Evolutionary conservation across 768 basidiomycete genomes (phyloP).

Genomic region (Clavaria fumosa): DNA sequence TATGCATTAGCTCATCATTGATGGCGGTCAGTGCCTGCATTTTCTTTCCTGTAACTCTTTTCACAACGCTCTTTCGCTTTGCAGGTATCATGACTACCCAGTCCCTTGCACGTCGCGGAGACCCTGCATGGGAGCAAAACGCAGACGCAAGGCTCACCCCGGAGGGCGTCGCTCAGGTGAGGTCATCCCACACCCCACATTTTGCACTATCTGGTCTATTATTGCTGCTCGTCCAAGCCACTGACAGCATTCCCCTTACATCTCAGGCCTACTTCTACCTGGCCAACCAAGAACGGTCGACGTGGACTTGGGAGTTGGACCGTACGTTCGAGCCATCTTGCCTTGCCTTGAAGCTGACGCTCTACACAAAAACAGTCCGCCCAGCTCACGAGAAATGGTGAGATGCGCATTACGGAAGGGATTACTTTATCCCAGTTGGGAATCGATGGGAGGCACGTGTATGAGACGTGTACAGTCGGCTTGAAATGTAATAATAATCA

Average conservation of each 20-base stretch:
- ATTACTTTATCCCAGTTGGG: no score
- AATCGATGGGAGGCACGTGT: no score
- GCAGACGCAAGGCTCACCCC: constrained; percentile 37
- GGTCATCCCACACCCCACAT: constrained; percentile 9
- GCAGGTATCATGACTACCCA: constrained; percentile 25
- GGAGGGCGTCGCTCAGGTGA: constrained; percentile 53
- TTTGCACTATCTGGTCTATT: not conserved
- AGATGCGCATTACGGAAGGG: no score
- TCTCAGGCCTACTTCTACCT: constrained; percentile 50
- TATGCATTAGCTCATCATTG: constrained; percentile 41
- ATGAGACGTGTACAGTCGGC: no score
- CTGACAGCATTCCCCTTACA: constrained; percentile 7
- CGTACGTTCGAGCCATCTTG: constrained; percentile 32
- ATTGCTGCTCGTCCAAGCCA: no score
- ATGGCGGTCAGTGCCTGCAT: constrained; percentile 31
- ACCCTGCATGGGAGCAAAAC: constrained; percentile 28
- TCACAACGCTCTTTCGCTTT: not conserved
- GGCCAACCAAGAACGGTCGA: constrained; percentile 50
- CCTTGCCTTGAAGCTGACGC: no score
- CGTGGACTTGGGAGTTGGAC: constrained; percentile 72
- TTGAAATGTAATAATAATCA: no score
- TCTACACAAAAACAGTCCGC: no score
- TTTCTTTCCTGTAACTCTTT: not conserved
- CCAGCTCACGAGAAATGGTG: constrained; percentile 34
- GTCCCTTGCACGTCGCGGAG: constrained; percentile 11